phyloP scores from a whole-genome alignment of 495 filamentous ascomycete species.

The Penicillium daleae region DNA sequence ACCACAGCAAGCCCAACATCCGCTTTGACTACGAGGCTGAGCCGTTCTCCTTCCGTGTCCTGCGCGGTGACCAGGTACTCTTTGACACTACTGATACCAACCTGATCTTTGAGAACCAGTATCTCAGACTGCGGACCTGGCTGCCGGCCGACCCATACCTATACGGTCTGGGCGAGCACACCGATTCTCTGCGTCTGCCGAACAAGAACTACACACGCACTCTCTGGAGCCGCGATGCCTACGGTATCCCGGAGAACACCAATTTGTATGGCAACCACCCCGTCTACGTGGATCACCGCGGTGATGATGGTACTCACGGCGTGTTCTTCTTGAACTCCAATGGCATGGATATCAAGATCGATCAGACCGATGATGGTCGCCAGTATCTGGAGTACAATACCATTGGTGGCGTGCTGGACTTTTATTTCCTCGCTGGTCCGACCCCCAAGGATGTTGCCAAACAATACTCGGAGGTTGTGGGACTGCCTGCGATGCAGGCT shows the following conservation, averaged over 20 bases:
- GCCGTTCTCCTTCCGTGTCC: conserved; percentile 80
- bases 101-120: conserved; percentile 81
- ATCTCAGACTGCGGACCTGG: conserved; percentile 69
- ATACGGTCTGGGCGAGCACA: conserved; percentile 83
- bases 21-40: conserved; percentile 66
- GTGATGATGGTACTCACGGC: conserved; percentile 68
- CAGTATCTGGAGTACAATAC: conserved; percentile 87
- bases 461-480: conserved; percentile 75
- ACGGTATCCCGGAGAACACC: conserved; percentile 63
- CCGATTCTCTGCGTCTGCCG: conserved; percentile 71
- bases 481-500: conserved; percentile 74
- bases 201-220: conserved; percentile 78
- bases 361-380: conserved; percentile 59
- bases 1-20: conserved; percentile 39
- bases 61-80: conserved; percentile 66
- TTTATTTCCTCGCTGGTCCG: conserved; percentile 82
- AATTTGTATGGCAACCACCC: conserved; percentile 88
- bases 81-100: conserved; percentile 74
- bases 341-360: conserved; percentile 87
- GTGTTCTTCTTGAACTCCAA: conserved; percentile 84
- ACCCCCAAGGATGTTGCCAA: conserved; percentile 69
- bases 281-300: conserved; percentile 81
- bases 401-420: conserved; percentile 78
- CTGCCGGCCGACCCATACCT: conserved; percentile 70
- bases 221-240: conserved; percentile 78